phyloP scores from a whole-genome alignment of 2,329 filamentous ascomycete genomes.

The Fusarium multiceps region DNA sequence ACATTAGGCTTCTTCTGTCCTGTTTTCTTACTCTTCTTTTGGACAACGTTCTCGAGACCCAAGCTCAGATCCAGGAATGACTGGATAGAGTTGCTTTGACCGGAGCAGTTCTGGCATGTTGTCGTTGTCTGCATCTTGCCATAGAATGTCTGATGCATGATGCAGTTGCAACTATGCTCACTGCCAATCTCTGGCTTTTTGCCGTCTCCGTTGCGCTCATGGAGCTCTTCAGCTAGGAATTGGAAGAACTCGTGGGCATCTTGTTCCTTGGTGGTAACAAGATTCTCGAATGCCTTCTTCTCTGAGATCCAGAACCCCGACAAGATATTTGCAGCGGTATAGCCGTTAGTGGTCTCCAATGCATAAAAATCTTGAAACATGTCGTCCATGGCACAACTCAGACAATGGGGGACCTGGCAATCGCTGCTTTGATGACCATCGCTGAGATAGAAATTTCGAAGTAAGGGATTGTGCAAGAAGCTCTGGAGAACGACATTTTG shows the following conservation, averaged over 20 bases:
- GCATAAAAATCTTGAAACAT: slow-evolving; percentile 79
- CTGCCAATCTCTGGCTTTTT: slow-evolving; percentile 69
- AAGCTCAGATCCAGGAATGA: slow-evolving; percentile 92
- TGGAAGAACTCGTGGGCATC: slow-evolving; percentile 98
- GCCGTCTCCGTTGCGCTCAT: slow-evolving; percentile 80
- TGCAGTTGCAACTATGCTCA: slow-evolving; percentile 81
- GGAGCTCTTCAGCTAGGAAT: slow-evolving; percentile 91
- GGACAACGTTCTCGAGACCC: slow-evolving; percentile 80
- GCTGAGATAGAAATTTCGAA: slow-evolving; percentile 91
- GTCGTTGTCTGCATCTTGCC: slow-evolving; percentile 91
- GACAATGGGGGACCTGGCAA: slow-evolving; percentile 72
- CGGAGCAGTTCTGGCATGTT: slow-evolving; percentile 88
- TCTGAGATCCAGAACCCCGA: slow-evolving; percentile 91
- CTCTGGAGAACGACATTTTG: slow-evolving; percentile 96
- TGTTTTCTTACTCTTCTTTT: slow-evolving; percentile 69
- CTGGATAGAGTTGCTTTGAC: slow-evolving; percentile 83
- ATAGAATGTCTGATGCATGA: slow-evolving; percentile 94
- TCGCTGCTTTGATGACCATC: slow-evolving; percentile 86
- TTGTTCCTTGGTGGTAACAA: slow-evolving; percentile 93
- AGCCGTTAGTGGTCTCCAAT: slow-evolving; percentile 84
- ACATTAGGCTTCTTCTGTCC: slow-evolving; percentile 57
- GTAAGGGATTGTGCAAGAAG: slow-evolving; percentile 90
- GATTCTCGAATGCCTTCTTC: slow-evolving; percentile 75
- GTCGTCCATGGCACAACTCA: slow-evolving; percentile 78
- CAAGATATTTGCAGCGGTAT: slow-evolving; percentile 89